Percentiles rank a stretch among this genome's conserved stretches.
Evolutionary conservation across 2,329 filamentous ascomycete genomes (phyloP).

Genomic region (Pseudogymnoascus verrucosus): DNA sequence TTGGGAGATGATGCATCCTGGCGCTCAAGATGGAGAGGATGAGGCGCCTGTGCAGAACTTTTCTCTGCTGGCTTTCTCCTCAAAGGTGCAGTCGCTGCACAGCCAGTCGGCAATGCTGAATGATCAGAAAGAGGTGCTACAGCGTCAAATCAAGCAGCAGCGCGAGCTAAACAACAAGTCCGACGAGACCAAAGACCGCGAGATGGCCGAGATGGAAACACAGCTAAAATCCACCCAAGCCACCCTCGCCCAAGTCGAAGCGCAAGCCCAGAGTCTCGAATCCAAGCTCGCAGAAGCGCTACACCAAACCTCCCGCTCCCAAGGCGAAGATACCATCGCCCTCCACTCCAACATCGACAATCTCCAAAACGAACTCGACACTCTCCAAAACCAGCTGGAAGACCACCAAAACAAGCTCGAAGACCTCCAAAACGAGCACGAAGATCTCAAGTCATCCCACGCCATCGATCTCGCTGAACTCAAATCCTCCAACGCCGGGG

Average conservation of each 20-base stretch:
- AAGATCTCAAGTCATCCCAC: conserved; percentile 24
- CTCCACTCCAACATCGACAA: background rate
- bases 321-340: background rate
- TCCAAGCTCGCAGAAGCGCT: conserved; percentile 26
- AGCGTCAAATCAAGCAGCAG: conserved; percentile 91
- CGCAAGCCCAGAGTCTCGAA: conserved; percentile 25
- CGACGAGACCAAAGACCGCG: conserved; percentile 60
- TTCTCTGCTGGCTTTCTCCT: conserved; percentile 66
- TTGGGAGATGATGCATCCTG: conserved; percentile 42
- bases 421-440: conserved; percentile 13
- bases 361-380: conserved; percentile 13
- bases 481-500: conserved; percentile 22
- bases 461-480: conserved; percentile 23
- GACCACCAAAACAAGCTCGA: conserved; percentile 12
- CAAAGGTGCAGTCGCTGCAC: conserved; percentile 72
- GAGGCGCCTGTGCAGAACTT: conserved; percentile 53
- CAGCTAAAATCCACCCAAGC: conserved; percentile 41
- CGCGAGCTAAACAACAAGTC: conserved; percentile 85
- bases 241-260: conserved; percentile 15
- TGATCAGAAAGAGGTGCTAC: conserved; percentile 82
- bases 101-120: conserved; percentile 67
- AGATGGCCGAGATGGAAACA: conserved; percentile 50
- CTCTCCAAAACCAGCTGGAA: conserved; percentile 17
- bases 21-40: conserved; percentile 48
- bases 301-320: conserved; percentile 13